Evolutionary conservation across 805 yeast genomes (phyloP).

Genomic region (Candida multigemmis): DNA sequence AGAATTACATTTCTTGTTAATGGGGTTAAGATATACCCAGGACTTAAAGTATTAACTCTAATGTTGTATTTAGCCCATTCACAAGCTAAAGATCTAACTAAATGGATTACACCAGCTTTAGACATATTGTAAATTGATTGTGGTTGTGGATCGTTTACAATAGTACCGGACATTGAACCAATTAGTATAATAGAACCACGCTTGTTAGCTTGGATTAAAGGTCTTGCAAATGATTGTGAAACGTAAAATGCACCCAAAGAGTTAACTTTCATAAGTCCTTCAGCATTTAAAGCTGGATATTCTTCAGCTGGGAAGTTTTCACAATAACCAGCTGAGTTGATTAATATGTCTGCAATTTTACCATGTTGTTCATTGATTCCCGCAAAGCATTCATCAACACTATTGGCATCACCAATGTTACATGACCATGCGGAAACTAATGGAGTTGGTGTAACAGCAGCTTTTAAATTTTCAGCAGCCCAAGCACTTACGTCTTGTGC

Average conservation of each 20-base stretch:
- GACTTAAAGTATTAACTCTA: conserved; percentile 70
- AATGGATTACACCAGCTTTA: conserved; percentile 79
- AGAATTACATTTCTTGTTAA: conserved; percentile 63
- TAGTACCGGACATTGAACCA: conserved; percentile 75
- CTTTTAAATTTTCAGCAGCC: conserved; percentile 37
- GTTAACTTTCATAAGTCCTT: conserved; percentile 60
- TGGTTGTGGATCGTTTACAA: conserved; percentile 73
- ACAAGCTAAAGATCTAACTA: conserved; percentile 65
- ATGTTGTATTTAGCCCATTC: conserved; percentile 77
- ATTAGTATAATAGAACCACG: conserved; percentile 57
- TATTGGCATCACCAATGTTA: conserved; percentile 57
- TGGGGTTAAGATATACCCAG: conserved; percentile 77
- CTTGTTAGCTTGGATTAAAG: conserved; percentile 47
- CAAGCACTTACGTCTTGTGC: conserved; percentile 38
- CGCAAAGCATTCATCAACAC: conserved; percentile 47
- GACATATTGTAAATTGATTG: conserved; percentile 78
- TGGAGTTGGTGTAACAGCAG: conserved; percentile 18
- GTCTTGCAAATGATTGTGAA: conserved; percentile 65
- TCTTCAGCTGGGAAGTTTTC: conserved; percentile 73
- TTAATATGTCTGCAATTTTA: conserved; percentile 51
- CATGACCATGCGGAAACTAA: conserved; percentile 62
- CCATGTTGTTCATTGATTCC: conserved; percentile 51
- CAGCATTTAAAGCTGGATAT: conserved; percentile 65
- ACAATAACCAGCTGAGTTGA: conserved; percentile 81
- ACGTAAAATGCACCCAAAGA: conserved; percentile 68